Base-by-base conservation (phyloP, 345 rosid genomes). In the Gossypium thurberi region DNA sequence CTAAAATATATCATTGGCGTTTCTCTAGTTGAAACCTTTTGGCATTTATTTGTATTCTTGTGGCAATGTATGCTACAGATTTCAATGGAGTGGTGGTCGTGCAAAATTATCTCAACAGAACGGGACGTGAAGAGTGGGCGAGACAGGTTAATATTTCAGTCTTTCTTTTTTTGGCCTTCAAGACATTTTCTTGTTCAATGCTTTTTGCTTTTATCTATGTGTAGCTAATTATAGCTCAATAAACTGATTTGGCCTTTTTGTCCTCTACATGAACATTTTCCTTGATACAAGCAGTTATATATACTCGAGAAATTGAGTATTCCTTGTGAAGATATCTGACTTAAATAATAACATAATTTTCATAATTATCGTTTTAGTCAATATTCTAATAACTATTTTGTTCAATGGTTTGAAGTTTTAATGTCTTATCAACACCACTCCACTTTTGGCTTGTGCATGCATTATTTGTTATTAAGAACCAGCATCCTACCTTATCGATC, bases 61-160 rank as follows among this genome's bases (percentile, higher is more conserved):
- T 26, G 42, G 14, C 46, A 25, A 37, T 69, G 59, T 71, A 2
- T 87, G 79, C 72, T 69, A 85, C 89, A 94, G 98, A 94, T 90
- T 94, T 94, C 80, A 92, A 94, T 0, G 98, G 98, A 42, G 90
- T 83, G 68, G 78, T 87, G 75, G 90, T 94, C 43, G 96, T 94
- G 53, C 97, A 89, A 82, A 94, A 90, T 82, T 90, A 94, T 85
- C 85, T 94, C 23, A 75, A 80, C 48, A 88, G 94, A 83, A 89
- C 93, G 2, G 95, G 96, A 4, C 91, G 96, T 73, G 85, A 79
- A 70, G 98, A 88, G 77, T 94, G 98, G 98, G 96, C 92, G 0
- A 87, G 78, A 79, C 92, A 83, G 97, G 98, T 94, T 67, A 44
- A 56, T 64, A 12, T 46, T 65, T 68, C 65, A 55, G 25, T 28